phyloP scores from a whole-genome alignment of 2,329 filamentous ascomycete species.

The Ampelomyces quisqualis region DNA sequence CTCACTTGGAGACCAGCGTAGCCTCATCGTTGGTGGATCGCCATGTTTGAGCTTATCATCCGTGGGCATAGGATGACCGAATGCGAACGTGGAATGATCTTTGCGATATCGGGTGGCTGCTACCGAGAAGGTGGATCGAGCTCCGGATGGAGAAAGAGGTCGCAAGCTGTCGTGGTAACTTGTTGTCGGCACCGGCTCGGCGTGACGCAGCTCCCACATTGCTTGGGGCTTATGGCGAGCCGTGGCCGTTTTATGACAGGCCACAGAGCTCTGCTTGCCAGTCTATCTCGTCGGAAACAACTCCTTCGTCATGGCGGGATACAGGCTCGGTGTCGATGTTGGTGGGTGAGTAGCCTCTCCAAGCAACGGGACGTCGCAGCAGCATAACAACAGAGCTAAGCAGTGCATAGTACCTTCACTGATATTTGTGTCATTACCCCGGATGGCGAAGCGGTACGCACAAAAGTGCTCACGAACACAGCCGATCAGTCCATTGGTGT shows the following conservation, averaged over 20 bases:
- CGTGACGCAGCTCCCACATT: background rate
- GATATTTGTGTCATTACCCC: constrained; percentile 53
- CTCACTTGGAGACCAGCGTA: constrained; percentile 1
- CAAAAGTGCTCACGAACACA: constrained; percentile 51
- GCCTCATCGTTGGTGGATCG: background rate
- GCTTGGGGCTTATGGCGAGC: constrained; percentile 9
- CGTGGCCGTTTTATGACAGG: constrained; percentile 5
- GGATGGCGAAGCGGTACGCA: constrained; percentile 46
- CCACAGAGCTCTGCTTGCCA: background rate
- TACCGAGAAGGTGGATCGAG: constrained; percentile 1
- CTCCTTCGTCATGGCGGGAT: constrained; percentile 18
- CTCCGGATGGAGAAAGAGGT: background rate
- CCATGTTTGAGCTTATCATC: constrained; percentile 3
- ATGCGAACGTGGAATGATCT: background rate
- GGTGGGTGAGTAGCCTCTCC: constrained; percentile 31
- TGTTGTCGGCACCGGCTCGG: background rate
- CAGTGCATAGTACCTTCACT: constrained; percentile 48
- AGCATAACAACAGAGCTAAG: constrained; percentile 1
- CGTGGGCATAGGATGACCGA: background rate
- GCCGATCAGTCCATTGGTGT: constrained; percentile 53
- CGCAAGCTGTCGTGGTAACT: too few relatives aligned
- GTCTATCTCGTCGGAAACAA: background rate
- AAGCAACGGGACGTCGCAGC: background rate
- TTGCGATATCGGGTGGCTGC: constrained; percentile 4
- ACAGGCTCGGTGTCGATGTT: constrained; percentile 39